These are phyloP conservation scores for Cystobasidiopsis lactophilus DNA, from an alignment of 768 basidiomycete genomes.

Conservation along the genomic window DNA sequence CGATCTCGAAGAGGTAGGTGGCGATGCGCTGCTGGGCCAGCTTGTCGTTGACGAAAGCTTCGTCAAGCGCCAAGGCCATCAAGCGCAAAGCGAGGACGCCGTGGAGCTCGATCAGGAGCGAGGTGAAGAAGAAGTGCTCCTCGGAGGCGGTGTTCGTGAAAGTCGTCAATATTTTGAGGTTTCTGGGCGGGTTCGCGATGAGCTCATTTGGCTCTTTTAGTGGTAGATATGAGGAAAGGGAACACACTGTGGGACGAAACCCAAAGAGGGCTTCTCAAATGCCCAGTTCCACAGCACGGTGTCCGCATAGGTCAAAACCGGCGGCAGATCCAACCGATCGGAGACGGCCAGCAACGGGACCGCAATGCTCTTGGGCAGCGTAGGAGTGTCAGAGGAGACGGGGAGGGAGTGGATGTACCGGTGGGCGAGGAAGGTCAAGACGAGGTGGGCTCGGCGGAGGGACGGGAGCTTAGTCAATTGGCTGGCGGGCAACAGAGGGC, in stretches of 20 bases:
- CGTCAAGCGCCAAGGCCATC: constrained; percentile 70
- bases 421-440: constrained; percentile 70
- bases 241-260: constrained; percentile 7
- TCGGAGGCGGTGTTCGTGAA: constrained; percentile 56
- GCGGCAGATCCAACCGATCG: constrained; percentile 51
- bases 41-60: constrained; percentile 56
- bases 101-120: constrained; percentile 62
- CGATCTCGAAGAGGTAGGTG: constrained; percentile 41
- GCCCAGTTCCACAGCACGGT: constrained; percentile 62
- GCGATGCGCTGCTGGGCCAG: constrained; percentile 45
- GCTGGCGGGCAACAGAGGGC: neutral
- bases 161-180: constrained; percentile 31
- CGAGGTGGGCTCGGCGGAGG: constrained; percentile 66
- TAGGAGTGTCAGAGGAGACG: neutral
- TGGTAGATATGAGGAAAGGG: neutral
- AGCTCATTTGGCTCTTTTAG: neutral
- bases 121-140: constrained; percentile 65
- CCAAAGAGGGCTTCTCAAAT: constrained; percentile 9
- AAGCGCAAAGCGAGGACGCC: constrained; percentile 66
- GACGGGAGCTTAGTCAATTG: constrained; percentile 27
- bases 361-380: constrained; percentile 47
- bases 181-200: constrained; percentile 28
- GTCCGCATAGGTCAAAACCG: constrained; percentile 74
- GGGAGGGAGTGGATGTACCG: constrained; percentile 50
- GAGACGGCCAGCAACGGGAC: constrained; percentile 55